These are phyloP conservation scores for Pharus latifolius DNA, from an alignment of 176 grass and related monocot species.

Conservation along the genomic window DNA sequence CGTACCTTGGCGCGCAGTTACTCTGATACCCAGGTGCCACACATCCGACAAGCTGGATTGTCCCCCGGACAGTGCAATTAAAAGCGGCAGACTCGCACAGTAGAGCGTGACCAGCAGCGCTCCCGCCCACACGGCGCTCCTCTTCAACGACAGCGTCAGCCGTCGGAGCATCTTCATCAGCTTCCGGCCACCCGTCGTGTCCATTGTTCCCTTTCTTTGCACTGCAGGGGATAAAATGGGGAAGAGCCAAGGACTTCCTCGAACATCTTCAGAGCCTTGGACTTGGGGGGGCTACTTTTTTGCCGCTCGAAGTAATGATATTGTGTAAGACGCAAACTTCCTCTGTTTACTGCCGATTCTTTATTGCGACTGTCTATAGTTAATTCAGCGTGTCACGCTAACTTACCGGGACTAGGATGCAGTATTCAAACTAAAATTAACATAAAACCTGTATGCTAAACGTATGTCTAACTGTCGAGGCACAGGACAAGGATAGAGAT, in stretches of 20 bases:
- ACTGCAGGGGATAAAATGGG: too few relatives aligned
- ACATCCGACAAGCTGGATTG: constrained; percentile 5
- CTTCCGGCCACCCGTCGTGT: not conserved
- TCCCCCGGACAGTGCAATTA: constrained; percentile 16
- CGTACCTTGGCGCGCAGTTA: constrained; percentile 13
- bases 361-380: too few relatives aligned
- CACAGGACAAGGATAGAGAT: too few relatives aligned
- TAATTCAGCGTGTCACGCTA: too few relatives aligned
- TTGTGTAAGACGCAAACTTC: constrained; percentile 22
- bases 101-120: constrained; percentile 23
- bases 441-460: too few relatives aligned
- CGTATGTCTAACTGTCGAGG: too few relatives aligned
- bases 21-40: constrained; percentile 26
- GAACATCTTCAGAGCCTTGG: not conserved
- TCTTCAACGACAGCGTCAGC: not conserved
- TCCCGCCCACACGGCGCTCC: not conserved
- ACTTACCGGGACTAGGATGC: too few relatives aligned
- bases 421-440: too few relatives aligned
- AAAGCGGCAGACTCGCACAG: constrained; percentile 37
- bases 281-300: not conserved
- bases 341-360: too few relatives aligned
- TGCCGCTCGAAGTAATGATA: constrained; percentile 16
- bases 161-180: not conserved
- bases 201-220: not conserved
- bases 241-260: not conserved